Evolutionary conservation across 2,329 filamentous ascomycete species (phyloP), one percentile per base, ranked within the genome.

Genomic region (Parafenestella ontariensis): DNA sequence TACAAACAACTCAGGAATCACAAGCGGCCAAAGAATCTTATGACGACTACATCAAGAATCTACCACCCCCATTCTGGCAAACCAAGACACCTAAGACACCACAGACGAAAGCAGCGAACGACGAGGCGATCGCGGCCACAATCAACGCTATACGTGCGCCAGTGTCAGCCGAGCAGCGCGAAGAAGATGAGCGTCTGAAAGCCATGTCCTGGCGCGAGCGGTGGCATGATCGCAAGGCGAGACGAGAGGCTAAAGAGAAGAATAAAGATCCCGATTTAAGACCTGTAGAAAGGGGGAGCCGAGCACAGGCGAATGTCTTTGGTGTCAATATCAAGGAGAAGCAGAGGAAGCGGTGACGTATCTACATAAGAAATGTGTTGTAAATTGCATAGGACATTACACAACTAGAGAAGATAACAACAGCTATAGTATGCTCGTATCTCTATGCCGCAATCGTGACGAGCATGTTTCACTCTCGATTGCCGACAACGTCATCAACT

Each of bases 61-160:
- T 62, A 15, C 59, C 59, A 42, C 59, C 59, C 11, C 56, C 59
- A 51, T 62, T 59, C 48, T 62, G 59, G 59, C 43, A 41, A 48
- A 59, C 41, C 41, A 59, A 59, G 39, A 50, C 21, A 49, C 48
- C 41, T 36, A 59, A 59, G 39, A 50, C 21, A 49, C 48, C 59
- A 46, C 50, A 42, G 33, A 37, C 57, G 18, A 46, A 51, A 44
- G n/a, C 56, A 52, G 46, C 46, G 45, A 48, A 49, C 49, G 47
- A 58, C 39, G 53, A 54, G 47, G 51, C 54, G 31, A 49, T 54
- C 23, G 59, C 56, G 26, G 56, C 59, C 11, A 54, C 43, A 46
- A 52, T 62, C 51, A 56, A 57, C 48, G 59, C 59, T 47, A 54
- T 62, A 46, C 59, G 59, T 46, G 56, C 59, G 46, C 59, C 59